Conservation (phyloP, 352 stramenopile genomes). For the Globisporangium mamillatum region DNA sequence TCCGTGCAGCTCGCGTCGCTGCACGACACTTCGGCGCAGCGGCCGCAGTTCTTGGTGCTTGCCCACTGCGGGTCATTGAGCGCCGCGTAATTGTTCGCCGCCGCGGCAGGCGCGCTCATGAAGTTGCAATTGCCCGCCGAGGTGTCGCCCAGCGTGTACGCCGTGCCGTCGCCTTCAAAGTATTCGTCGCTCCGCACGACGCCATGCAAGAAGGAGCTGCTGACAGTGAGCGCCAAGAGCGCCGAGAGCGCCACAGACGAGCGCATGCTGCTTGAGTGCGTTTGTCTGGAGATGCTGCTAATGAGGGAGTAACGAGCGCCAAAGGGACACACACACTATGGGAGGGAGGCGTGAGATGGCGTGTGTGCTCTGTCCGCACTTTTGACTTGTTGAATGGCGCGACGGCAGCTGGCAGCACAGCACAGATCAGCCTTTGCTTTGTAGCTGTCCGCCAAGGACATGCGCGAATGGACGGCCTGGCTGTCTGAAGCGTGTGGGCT, state of each 20-base stretch:
- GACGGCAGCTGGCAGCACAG: background rate
- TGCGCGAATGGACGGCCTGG: too few relatives aligned
- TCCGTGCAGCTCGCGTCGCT: conserved; percentile 46
- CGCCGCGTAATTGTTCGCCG: conserved; percentile 55
- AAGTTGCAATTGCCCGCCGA: conserved; percentile 45
- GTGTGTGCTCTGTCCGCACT: background rate
- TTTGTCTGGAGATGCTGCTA: background rate
- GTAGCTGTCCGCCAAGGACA: background rate
- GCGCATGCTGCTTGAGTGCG: background rate
- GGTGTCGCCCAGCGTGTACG: conserved; percentile 47
- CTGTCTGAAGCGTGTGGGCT: too few relatives aligned
- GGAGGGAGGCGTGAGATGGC: background rate
- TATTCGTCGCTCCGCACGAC: conserved; percentile 16
- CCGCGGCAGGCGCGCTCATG: conserved; percentile 15
- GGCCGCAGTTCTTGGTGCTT: conserved; percentile 51
- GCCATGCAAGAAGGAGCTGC: background rate
- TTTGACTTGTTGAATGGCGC: conserved; percentile 1
- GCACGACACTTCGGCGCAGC: conserved; percentile 65
- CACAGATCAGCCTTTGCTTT: background rate
- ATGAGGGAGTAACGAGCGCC: background rate
- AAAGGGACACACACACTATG: background rate
- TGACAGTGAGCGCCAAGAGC: background rate
- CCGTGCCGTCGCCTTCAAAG: conserved; percentile 47
- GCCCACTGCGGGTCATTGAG: conserved; percentile 71
- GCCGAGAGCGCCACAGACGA: background rate